phyloP scores from a whole-genome alignment of 495 filamentous ascomycete species.

The Bacidia rubella region DNA sequence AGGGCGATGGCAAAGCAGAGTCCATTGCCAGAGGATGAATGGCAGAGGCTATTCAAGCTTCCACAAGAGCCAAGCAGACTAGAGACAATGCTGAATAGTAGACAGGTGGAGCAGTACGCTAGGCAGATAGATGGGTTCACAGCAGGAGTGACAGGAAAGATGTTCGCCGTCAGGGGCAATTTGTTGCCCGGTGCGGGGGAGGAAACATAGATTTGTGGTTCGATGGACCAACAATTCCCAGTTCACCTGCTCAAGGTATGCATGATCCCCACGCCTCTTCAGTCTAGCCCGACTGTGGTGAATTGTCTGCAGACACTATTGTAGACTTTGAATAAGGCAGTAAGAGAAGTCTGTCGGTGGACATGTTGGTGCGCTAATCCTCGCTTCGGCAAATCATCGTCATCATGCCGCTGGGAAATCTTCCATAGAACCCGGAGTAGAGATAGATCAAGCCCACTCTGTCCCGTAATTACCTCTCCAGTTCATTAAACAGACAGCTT shows the following conservation, averaged over 20 bases:
- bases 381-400: not conserved
- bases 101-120: conserved; percentile 96
- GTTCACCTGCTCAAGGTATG: no score
- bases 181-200: conserved; percentile 30
- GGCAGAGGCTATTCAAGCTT: conserved; percentile 94
- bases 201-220: not conserved
- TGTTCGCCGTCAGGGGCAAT: conserved; percentile 88
- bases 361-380: no score
- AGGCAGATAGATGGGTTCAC: conserved; percentile 96
- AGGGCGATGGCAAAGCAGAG: conserved; percentile 76
- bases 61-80: conserved; percentile 84
- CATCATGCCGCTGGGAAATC: not conserved
- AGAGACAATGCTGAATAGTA: conserved; percentile 81
- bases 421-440: not conserved
- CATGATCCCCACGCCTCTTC: no score
- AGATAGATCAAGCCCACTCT: no score
- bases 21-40: conserved; percentile 88
- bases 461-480: no score
- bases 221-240: no score
- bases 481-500: no score
- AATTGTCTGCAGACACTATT: no score
- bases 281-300: no score
- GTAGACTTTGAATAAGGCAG: no score
- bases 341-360: no score
- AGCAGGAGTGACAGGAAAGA: conserved; percentile 80